Conservation (phyloP, 345 rosid species). For the Microthlaspi erraticum region DNA sequence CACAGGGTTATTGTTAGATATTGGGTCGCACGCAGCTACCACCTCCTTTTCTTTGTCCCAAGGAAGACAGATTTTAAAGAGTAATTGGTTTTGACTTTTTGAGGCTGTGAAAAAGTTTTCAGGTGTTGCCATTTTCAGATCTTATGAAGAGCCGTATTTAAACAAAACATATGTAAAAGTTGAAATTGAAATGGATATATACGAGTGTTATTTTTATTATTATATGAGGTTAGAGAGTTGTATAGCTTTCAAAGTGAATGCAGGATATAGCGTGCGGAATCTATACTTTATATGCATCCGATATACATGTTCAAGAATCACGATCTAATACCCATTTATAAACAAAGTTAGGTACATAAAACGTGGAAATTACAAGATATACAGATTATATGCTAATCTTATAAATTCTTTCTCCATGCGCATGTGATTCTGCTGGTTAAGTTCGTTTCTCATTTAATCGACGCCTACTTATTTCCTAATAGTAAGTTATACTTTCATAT, state of each 20-base stretch:
- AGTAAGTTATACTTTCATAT: neutral
- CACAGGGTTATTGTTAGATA: slow-evolving; percentile 24
- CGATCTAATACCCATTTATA: slow-evolving; percentile 15
- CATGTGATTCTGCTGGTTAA: neutral
- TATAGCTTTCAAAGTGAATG: slow-evolving; percentile 21
- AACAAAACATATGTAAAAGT: neutral
- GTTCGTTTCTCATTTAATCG: neutral
- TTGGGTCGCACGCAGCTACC: slow-evolving; percentile 39
- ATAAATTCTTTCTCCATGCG: neutral
- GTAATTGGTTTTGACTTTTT: slow-evolving; percentile 8
- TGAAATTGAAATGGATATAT: neutral
- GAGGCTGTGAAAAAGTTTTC: neutral
- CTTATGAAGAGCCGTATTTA: neutral
- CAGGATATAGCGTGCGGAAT: slow-evolving; percentile 16
- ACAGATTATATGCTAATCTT: neutral
- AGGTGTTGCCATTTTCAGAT: neutral
- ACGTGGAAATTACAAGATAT: slow-evolving; percentile 13
- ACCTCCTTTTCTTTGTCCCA: neutral
- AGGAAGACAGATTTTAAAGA: slow-evolving; percentile 5
- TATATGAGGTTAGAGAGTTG: slow-evolving; percentile 30
- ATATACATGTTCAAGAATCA: slow-evolving; percentile 4
- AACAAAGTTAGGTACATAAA: slow-evolving; percentile 23
- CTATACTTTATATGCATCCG: neutral
- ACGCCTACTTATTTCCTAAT: neutral
- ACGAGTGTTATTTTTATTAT: neutral